Percentiles rank a stretch among this genome's conserved stretches.
phyloP scores from a whole-genome alignment of 2,329 filamentous ascomycete species.

The Colletotrichum sp. region DNA sequence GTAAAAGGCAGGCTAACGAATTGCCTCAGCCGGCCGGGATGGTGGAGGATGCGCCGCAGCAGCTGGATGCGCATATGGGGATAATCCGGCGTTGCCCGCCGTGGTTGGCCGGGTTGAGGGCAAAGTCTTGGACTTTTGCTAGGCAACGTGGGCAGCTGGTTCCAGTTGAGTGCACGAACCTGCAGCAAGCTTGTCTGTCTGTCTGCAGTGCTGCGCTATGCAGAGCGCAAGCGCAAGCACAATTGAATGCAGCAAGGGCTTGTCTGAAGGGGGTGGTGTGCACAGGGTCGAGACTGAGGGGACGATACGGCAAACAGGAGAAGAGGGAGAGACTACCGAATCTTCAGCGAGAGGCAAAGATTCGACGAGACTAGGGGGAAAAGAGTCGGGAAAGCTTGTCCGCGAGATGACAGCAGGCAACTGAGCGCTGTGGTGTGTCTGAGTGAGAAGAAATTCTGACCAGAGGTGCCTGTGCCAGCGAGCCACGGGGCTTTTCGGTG shows the following conservation, averaged over 20 bases:
- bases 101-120: constrained; percentile 1
- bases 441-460: background rate
- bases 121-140: background rate
- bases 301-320: background rate
- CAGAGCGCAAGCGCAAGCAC: background rate
- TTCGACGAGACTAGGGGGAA: background rate
- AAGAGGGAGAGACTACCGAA: background rate
- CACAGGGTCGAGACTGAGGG: background rate
- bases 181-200: background rate
- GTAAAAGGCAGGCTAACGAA: background rate
- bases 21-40: constrained; percentile 18
- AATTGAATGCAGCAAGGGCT: background rate
- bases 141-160: constrained; percentile 2
- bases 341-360: constrained; percentile 18
- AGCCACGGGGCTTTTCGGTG: constrained; percentile 4
- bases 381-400: background rate
- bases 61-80: constrained; percentile 3
- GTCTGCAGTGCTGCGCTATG: background rate
- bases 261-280: background rate
- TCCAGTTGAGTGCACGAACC: background rate
- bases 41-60: constrained; percentile 10
- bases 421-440: background rate
- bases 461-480: background rate
- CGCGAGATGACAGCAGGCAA: constrained; percentile 7
- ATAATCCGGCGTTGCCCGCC: constrained; percentile 2